These are phyloP conservation scores for Tuber aestivum DNA, from an alignment of 495 filamentous ascomycete species.

Conservation along the genomic window DNA sequence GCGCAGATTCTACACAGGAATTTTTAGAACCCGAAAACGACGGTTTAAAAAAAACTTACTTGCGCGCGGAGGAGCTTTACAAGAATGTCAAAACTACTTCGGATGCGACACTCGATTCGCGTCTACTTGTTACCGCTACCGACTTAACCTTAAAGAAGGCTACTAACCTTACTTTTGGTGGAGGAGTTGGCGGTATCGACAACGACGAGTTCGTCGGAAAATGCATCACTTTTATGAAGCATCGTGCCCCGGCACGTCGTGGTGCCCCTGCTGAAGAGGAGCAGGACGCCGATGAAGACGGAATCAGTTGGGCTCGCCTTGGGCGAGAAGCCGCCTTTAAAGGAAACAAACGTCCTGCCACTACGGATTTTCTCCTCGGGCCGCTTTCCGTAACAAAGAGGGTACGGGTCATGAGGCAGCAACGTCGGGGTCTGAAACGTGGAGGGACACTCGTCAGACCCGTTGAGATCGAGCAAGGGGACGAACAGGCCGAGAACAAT, in stretches of 20 bases:
- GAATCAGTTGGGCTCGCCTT: conserved; percentile 82
- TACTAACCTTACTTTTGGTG: conserved; percentile 54
- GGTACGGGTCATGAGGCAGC: conserved; percentile 59
- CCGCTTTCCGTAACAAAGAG: conserved; percentile 86
- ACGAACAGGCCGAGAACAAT: conserved; percentile 50
- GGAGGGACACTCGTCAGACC: conserved; percentile 64
- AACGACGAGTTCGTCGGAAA: conserved; percentile 91
- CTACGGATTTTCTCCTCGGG: conserved; percentile 80
- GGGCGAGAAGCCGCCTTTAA: conserved; percentile 69
- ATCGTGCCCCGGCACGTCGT: conserved; percentile 44
- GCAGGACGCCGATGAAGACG: conserved; percentile 61
- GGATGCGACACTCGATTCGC: conserved; percentile 88
- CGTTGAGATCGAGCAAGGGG: conserved; percentile 53
- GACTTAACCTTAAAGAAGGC: conserved; percentile 71
- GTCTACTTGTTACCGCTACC: conserved; percentile 67
- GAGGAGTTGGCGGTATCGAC: conserved; percentile 66
- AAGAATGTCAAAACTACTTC: conserved; percentile 74
- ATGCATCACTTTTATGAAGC: conserved; percentile 79
- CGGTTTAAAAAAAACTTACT: conserved; percentile 58
- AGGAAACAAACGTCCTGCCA: conserved; percentile 63
- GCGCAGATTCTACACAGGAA: conserved; percentile 60
- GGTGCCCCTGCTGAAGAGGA: conserved; percentile 45
- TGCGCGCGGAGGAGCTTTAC: conserved; percentile 59
- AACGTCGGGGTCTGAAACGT: conserved; percentile 57
- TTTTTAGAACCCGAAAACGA: conserved; percentile 56